phyloP scores from a whole-genome alignment of 257 asterid genomes.

The Fraxinus excelsior region DNA sequence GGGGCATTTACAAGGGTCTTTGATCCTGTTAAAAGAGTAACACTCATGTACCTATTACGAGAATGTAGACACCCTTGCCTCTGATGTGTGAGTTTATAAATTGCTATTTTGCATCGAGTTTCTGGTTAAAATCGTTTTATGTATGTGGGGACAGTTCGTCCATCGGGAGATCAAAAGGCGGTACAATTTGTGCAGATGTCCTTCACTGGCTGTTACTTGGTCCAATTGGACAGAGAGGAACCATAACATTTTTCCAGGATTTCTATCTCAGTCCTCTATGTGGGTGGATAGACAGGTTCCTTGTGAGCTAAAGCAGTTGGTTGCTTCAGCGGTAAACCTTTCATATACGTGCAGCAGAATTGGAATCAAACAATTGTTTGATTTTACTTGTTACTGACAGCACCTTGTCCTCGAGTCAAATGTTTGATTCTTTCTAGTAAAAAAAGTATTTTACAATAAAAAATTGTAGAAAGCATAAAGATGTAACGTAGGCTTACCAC shows the following conservation, averaged over 20 bases:
- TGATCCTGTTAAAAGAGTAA: not conserved
- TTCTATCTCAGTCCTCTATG: not conserved
- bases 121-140: not conserved
- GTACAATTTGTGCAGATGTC: not conserved
- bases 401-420: not conserved
- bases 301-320: not conserved
- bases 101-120: not conserved
- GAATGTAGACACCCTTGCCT: not conserved
- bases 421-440: not conserved
- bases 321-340: not conserved
- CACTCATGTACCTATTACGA: not conserved
- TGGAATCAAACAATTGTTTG: not conserved
- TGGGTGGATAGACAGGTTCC: not conserved
- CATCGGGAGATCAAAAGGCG: not conserved
- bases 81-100: not conserved
- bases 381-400: not conserved
- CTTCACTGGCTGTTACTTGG: not conserved
- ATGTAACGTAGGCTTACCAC: slow-evolving; percentile 55
- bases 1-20: not conserved
- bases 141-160: not conserved
- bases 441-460: not conserved
- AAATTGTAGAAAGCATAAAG: slow-evolving; percentile 18
- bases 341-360: not conserved
- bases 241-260: not conserved
- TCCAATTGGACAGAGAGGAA: not conserved